Percentiles rank a stretch among this genome's conserved stretches.
Evolutionary conservation across 208 protist species (phyloP).

Genomic region (Acanthamoeba culbertsoni): DNA sequence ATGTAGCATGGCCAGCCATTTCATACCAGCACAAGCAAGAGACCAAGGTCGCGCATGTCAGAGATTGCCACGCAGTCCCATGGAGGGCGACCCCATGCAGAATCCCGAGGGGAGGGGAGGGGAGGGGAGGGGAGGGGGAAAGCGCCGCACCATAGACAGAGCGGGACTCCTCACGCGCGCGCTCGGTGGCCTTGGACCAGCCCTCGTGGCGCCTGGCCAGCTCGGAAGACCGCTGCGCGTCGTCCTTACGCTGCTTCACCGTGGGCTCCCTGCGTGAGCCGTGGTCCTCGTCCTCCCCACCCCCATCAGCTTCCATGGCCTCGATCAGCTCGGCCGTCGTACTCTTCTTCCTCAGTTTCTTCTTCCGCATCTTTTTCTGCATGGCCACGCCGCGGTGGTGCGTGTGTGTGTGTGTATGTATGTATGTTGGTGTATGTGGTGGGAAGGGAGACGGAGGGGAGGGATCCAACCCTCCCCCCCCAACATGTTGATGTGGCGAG

Average conservation of each 20-base stretch:
- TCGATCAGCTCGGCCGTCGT: slow-evolving; percentile 14
- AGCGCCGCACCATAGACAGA: background rate
- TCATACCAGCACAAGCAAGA: background rate
- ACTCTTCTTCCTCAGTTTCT: slow-evolving; percentile 2
- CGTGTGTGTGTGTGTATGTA: background rate
- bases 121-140: background rate
- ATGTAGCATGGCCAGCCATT: background rate
- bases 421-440: background rate
- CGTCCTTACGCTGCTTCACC: background rate
- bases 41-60: too few species aligned
- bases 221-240: background rate
- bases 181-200: background rate
- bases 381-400: too few species aligned
- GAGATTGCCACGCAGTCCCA: too few species aligned
- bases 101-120: too few species aligned
- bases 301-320: background rate
- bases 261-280: background rate
- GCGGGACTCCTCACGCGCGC: background rate
- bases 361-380: background rate
- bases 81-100: too few species aligned
- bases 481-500: background rate
- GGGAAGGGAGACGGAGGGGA: too few species aligned
- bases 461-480: too few species aligned
- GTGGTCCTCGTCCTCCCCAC: background rate
- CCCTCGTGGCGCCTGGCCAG: background rate